These are phyloP conservation scores for Cornus controversa DNA, from an alignment of 148 eudicot species.

Conservation along the genomic window DNA sequence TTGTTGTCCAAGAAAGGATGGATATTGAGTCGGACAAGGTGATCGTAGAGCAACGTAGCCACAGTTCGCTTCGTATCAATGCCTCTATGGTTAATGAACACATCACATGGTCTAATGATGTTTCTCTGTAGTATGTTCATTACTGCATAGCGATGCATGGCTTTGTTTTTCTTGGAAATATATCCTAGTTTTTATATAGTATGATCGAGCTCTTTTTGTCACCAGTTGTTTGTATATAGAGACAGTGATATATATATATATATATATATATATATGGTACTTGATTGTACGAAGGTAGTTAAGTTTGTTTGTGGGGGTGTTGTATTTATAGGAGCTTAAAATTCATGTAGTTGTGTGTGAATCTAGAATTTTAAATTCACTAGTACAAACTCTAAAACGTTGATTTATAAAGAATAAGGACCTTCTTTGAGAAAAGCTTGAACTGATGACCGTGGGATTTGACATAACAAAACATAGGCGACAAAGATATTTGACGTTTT, in stretches of 20 bases:
- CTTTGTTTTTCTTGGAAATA: not conserved
- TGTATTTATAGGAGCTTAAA: not conserved
- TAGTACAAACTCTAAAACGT: not conserved
- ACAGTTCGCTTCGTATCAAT: constrained; percentile 23
- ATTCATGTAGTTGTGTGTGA: not conserved
- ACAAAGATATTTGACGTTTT: constrained; percentile 14
- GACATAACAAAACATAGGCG: not conserved
- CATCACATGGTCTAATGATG: constrained; percentile 6
- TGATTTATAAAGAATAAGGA: not conserved
- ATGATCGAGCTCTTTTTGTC: no score
- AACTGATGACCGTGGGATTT: constrained; percentile 14
- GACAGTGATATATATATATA: no score
- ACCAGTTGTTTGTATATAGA: no score
- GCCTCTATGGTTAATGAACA: constrained; percentile 24
- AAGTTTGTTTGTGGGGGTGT: not conserved
- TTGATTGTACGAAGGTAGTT: not conserved
- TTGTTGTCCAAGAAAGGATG: constrained; percentile 27
- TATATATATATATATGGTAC: no score
- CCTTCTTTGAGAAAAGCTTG: not conserved
- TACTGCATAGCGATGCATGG: constrained; percentile 18
- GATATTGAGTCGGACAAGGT: constrained; percentile 13
- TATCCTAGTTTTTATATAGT: not conserved
- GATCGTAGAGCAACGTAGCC: constrained; percentile 25
- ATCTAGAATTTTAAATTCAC: constrained; percentile 6
- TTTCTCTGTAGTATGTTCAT: constrained; percentile 11